Evolutionary conservation across 257 asterid species (phyloP).

Genomic region (Solanum piurae): DNA sequence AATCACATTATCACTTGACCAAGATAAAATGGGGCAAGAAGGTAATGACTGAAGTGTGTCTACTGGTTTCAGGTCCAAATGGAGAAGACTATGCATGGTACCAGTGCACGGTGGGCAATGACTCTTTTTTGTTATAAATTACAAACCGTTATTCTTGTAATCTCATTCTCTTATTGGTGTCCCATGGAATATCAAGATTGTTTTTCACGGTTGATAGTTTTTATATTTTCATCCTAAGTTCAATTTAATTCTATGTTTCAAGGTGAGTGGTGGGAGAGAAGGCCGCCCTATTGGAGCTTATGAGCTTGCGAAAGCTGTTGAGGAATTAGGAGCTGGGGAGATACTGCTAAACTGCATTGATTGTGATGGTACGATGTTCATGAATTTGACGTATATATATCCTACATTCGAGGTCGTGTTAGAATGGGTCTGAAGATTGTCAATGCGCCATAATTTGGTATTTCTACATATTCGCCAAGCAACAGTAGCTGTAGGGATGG

Average conservation of each 20-base stretch:
- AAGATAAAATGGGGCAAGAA: background rate
- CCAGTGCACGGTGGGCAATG: conserved; percentile 67
- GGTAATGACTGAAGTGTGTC: background rate
- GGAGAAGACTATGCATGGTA: conserved; percentile 82
- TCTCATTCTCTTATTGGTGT: background rate
- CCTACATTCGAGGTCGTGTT: background rate
- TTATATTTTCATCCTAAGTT: background rate
- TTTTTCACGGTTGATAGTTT: background rate
- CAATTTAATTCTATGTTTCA: conserved; percentile 1
- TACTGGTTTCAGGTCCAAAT: conserved; percentile 55
- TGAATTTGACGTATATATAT: background rate
- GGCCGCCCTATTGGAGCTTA: conserved; percentile 94
- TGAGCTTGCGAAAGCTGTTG: conserved; percentile 95
- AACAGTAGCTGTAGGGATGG: background rate
- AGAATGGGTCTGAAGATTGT: background rate
- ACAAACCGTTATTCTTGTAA: background rate
- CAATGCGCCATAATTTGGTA: background rate
- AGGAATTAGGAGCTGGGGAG: conserved; percentile 98
- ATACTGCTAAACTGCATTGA: conserved; percentile 90
- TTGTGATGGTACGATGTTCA: conserved; percentile 58
- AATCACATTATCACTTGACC: background rate
- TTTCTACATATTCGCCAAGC: background rate
- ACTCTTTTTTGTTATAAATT: background rate
- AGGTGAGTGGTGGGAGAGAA: conserved; percentile 97
- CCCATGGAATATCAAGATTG: background rate